Percentiles rank a stretch among this genome's conserved stretches.
Evolutionary conservation across 805 yeast species (phyloP).

Genomic region (Hanseniaspora lindneri): DNA sequence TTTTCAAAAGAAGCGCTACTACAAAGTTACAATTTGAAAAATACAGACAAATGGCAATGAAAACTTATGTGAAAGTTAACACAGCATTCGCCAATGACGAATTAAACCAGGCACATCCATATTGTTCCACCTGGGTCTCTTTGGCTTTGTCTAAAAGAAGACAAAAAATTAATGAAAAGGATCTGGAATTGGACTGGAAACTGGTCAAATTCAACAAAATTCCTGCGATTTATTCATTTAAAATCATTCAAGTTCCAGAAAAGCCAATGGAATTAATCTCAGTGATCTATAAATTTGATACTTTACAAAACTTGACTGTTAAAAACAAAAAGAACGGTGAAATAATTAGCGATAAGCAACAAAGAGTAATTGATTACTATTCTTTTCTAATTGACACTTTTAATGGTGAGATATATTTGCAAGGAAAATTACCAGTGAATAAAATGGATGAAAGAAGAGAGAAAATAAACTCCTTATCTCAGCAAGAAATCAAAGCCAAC

Average conservation of each 20-base stretch:
- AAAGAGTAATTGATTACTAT: slow-evolving; percentile 46
- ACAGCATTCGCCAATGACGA: slow-evolving; percentile 60
- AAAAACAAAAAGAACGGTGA: slow-evolving; percentile 34
- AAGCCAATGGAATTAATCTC: slow-evolving; percentile 45
- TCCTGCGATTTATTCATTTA: slow-evolving; percentile 64
- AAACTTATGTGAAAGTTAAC: slow-evolving; percentile 64
- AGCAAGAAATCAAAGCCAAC: slow-evolving; percentile 18
- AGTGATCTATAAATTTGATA: slow-evolving; percentile 50
- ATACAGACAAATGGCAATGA: slow-evolving; percentile 81
- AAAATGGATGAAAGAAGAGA: slow-evolving; percentile 32
- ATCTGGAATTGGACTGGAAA: slow-evolving; percentile 55
- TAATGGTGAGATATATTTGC: slow-evolving; percentile 43
- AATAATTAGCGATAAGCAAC: slow-evolving; percentile 21
- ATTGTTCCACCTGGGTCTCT: slow-evolving; percentile 51
- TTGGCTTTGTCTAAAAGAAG: slow-evolving; percentile 45
- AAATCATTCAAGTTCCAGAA: slow-evolving; percentile 51
- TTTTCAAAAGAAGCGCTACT: slow-evolving; percentile 57
- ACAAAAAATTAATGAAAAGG: slow-evolving; percentile 35
- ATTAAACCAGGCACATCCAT: slow-evolving; percentile 35
- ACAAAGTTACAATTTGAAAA: slow-evolving; percentile 53
- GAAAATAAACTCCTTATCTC: background rate
- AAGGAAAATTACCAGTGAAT: slow-evolving; percentile 59
- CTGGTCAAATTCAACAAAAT: slow-evolving; percentile 52
- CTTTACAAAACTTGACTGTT: slow-evolving; percentile 46
- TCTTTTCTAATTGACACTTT: slow-evolving; percentile 53